These are phyloP conservation scores for Scheffersomyces segobiensis DNA, from an alignment of 1,139 yeast genomes.

Conservation along the genomic window DNA sequence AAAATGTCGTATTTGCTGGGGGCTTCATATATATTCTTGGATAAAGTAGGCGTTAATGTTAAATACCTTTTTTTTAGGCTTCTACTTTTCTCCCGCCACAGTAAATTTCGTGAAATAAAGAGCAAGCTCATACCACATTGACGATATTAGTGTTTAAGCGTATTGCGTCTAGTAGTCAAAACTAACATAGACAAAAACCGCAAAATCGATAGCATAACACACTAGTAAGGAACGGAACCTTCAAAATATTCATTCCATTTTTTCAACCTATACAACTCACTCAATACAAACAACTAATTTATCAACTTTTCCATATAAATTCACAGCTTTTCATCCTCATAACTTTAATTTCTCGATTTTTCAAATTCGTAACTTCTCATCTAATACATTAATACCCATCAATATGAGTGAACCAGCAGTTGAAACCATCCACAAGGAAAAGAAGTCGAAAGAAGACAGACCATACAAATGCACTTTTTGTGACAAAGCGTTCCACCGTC, in stretches of 20 bases:
- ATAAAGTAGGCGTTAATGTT: not conserved
- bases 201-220: not conserved
- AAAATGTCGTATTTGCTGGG: not conserved
- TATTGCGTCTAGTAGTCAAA: not conserved
- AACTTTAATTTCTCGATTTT: not conserved
- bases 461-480: slow-evolving; percentile 94
- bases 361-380: not conserved
- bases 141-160: not conserved
- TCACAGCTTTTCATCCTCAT: not conserved
- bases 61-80: not conserved
- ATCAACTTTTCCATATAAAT: not conserved
- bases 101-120: not conserved
- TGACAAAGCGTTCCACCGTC: slow-evolving; percentile 85
- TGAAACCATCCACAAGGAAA: slow-evolving; percentile 9
- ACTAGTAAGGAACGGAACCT: not conserved
- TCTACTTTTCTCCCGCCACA: not conserved
- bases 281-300: not conserved
- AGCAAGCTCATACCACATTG: not conserved
- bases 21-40: not conserved
- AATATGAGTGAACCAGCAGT: not conserved
- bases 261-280: not conserved
- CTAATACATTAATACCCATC: not conserved
- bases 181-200: not conserved
- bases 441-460: slow-evolving; percentile 30
- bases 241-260: not conserved